A percentile compares a stretch with the other conserved stretches of the same genome.
Evolutionary conservation across 2,329 filamentous ascomycete genomes (phyloP).

Genomic region (Lasiodiplodia theobromae): DNA sequence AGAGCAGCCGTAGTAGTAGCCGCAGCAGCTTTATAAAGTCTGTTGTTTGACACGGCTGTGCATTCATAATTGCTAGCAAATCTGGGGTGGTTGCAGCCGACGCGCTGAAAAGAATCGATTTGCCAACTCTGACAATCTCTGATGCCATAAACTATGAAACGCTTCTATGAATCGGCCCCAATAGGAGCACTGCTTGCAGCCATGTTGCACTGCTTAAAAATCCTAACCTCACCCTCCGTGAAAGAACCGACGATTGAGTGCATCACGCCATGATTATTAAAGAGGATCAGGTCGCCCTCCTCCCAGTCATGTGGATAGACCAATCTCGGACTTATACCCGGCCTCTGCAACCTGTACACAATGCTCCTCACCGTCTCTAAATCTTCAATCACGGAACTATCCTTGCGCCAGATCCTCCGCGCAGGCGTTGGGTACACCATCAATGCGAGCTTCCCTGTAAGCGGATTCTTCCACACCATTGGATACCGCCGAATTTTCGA

Average conservation of each 20-base stretch:
- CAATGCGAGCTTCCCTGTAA: slow-evolving; percentile 71
- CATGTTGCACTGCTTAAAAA: slow-evolving; percentile 82
- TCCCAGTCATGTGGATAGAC: slow-evolving; percentile 82
- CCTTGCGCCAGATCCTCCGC: slow-evolving; percentile 69
- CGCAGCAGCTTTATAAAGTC: too few relatives aligned
- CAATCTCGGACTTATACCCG: slow-evolving; percentile 70
- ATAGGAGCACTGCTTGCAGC: slow-evolving; percentile 59
- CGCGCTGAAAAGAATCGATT: too few relatives aligned
- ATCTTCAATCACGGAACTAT: slow-evolving; percentile 74
- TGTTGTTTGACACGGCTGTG: too few relatives aligned
- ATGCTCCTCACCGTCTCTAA: slow-evolving; percentile 70
- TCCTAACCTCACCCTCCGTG: slow-evolving; percentile 72
- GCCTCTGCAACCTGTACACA: slow-evolving; percentile 75
- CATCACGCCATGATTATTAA: slow-evolving; percentile 78
- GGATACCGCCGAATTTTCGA: slow-evolving; percentile 74
- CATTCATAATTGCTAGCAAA: too few relatives aligned
- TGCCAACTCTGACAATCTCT: too few relatives aligned
- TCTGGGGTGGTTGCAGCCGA: too few relatives aligned
- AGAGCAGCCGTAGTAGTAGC: too few relatives aligned
- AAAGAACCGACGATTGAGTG: slow-evolving; percentile 81
- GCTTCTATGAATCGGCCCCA: too few relatives aligned
- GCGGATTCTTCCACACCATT: slow-evolving; percentile 79
- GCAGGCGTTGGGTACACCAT: slow-evolving; percentile 78
- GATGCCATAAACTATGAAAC: too few relatives aligned
- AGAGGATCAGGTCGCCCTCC: slow-evolving; percentile 77